Base-by-base conservation (phyloP, 768 basidiomycete species). In the Exsudoporus frostii region DNA sequence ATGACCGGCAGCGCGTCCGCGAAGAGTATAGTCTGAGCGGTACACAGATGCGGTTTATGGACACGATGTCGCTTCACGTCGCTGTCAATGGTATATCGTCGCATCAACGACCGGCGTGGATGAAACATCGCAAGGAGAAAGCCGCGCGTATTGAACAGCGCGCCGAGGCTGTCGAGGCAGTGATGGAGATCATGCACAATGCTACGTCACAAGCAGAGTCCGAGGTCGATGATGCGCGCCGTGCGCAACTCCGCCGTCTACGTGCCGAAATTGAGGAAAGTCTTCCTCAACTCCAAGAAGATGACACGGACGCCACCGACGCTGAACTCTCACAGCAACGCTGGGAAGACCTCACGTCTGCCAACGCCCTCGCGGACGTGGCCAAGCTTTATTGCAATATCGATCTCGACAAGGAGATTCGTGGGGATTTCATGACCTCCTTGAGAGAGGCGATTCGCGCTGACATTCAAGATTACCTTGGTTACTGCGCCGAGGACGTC, bases 51-150 rank as follows among this genome's bases (percentile, higher is more conserved):
- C 83, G 95, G 7, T 99, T 90, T 66, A 70, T 98, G 45, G 96
- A 98, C 67, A 99, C 96, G 0, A 92, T 99, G 84, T 84, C 93
- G 1, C 76, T 99, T 7, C 96, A 99, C 66, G 87, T 94, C 46
- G 92, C 97, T 9, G 88, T 93, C 10, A 89, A 87, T 55, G 95
- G 97, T 7, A 94, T 98, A 50, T 95, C 94, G 1, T 92, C 92
- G 0, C 89, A 92, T 59, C 97, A 98, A 67, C 85, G 95, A 2
- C 92, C 93, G 1, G 88, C 86, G 2, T 99, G 96, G 96, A 84
- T 84, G 74, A 86, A 86, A 64, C 83, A 92, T 63, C 80, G 85
- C 48, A 96, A 95, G 66, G 73, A 77, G 38, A 86, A 88, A 65
- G 76, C 78, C 44, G 72, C 71, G 36, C 79, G 78, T 54, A 62